Percentiles rank a stretch among this genome's conserved stretches.
These are phyloP conservation scores for Tilletia caries DNA, from an alignment of 1,284 basidiomycete species.

Conservation along the genomic window DNA sequence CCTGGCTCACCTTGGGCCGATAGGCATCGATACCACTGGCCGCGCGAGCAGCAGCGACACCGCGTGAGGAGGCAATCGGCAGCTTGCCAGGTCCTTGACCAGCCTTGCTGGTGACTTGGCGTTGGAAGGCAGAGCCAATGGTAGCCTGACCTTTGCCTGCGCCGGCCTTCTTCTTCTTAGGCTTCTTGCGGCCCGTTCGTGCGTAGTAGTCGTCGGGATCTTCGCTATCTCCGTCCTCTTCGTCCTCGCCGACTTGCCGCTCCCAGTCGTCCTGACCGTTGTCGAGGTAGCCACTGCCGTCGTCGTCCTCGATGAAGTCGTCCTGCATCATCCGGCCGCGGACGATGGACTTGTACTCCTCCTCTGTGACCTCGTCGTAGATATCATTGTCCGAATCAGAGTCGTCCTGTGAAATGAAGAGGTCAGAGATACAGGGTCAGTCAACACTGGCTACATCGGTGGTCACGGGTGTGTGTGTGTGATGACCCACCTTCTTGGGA, in stretches of 20 bases:
- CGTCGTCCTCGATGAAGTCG: constrained; percentile 90
- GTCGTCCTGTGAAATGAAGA: background rate
- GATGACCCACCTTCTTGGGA: constrained; percentile 10
- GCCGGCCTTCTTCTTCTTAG: constrained; percentile 30
- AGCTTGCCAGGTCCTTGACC: constrained; percentile 1
- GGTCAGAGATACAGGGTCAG: background rate
- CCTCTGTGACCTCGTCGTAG: constrained; percentile 90
- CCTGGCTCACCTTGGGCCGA: constrained; percentile 35
- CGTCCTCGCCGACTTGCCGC: constrained; percentile 35
- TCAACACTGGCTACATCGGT: background rate
- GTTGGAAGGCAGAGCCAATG: constrained; percentile 14
- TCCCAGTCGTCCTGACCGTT: constrained; percentile 92
- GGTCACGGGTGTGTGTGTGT: background rate
- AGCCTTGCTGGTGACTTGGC: constrained; percentile 2
- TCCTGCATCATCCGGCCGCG: constrained; percentile 78
- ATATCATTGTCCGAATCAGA: constrained; percentile 61
- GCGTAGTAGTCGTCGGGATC: constrained; percentile 48
- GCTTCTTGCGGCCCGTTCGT: constrained; percentile 47
- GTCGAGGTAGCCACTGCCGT: constrained; percentile 85
- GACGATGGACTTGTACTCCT: constrained; percentile 83
- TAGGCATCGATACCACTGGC: constrained; percentile 24
- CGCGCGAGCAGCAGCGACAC: constrained; percentile 7
- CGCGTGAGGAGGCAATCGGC: constrained; percentile 2
- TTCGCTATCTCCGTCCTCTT: constrained; percentile 54
- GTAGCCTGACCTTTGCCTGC: background rate